These are phyloP conservation scores for Spinacia oleracea DNA, from an alignment of 179 eudicot genomes.

Conservation along the genomic window DNA sequence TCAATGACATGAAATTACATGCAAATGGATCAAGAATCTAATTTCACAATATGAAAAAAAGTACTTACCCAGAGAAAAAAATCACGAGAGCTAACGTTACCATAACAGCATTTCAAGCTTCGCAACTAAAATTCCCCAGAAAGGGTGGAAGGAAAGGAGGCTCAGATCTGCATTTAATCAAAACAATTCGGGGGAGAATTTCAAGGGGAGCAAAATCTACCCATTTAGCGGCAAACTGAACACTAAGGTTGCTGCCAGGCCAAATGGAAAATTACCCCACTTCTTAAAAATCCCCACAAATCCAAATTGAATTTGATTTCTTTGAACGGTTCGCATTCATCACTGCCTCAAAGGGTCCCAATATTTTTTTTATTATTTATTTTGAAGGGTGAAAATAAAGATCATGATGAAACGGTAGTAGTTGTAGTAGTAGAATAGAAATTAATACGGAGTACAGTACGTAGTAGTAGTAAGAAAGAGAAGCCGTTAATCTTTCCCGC, in stretches of 20 bases:
- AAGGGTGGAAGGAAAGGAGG: slow-evolving; percentile 5
- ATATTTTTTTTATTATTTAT: neutral
- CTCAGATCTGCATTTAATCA: slow-evolving; percentile 23
- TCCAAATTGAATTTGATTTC: neutral
- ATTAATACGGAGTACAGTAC: no score
- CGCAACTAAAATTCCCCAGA: neutral
- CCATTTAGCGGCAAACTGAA: slow-evolving; percentile 13
- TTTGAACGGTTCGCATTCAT: neutral
- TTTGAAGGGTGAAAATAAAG: no score
- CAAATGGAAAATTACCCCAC: neutral
- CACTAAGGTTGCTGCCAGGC: neutral
- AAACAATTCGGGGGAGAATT: neutral
- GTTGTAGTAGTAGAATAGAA: neutral
- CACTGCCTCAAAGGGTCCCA: neutral
- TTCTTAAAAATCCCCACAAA: neutral
- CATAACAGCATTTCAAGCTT: no score
- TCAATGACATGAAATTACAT: no score
- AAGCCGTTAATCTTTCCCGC: neutral
- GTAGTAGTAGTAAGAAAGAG: no score
- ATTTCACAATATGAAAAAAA: neutral
- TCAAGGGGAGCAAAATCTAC: neutral
- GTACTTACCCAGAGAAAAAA: no score
- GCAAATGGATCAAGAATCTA: neutral
- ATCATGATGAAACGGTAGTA: neutral
- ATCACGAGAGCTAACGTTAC: no score